Conservation (phyloP, 1,284 basidiomycete genomes). For the Meira miltonrushii region DNA sequence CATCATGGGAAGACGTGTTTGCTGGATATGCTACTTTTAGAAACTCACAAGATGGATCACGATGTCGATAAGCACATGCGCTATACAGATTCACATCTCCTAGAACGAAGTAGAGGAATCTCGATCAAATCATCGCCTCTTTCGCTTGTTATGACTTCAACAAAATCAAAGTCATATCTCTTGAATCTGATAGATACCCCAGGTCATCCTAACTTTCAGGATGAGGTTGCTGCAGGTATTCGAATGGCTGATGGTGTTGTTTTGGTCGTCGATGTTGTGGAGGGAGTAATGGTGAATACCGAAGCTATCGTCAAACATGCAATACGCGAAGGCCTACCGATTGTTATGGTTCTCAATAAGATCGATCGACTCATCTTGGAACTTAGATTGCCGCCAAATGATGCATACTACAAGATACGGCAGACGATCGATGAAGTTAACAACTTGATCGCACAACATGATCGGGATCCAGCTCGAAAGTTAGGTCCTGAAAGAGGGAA, state of each 20-base stretch:
- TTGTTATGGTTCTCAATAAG: slow-evolving; percentile 94
- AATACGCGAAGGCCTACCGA: slow-evolving; percentile 64
- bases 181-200: slow-evolving; percentile 95
- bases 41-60: slow-evolving; percentile 81
- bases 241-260: slow-evolving; percentile 88
- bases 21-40: slow-evolving; percentile 92
- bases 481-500: slow-evolving; percentile 92
- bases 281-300: slow-evolving; percentile 48
- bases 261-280: slow-evolving; percentile 61
- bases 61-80: slow-evolving; percentile 56
- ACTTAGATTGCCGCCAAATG: slow-evolving; percentile 85
- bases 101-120: slow-evolving; percentile 81
- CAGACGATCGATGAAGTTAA: slow-evolving; percentile 99
- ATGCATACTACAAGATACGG: slow-evolving; percentile 98
- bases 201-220: slow-evolving; percentile 90
- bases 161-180: slow-evolving; percentile 84
- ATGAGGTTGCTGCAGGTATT: slow-evolving; percentile 84
- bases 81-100: slow-evolving; percentile 90
- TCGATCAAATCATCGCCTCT: slow-evolving; percentile 96
- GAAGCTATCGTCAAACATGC: slow-evolving; percentile 40
- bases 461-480: slow-evolving; percentile 78
- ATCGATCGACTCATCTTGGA: slow-evolving; percentile 95
- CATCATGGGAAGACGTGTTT: slow-evolving; percentile 97
- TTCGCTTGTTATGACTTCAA: slow-evolving; percentile 82
- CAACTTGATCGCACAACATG: slow-evolving; percentile 68